These are phyloP conservation scores for Colletotrichum musae DNA, from an alignment of 2,329 filamentous ascomycete species.

Conservation along the genomic window DNA sequence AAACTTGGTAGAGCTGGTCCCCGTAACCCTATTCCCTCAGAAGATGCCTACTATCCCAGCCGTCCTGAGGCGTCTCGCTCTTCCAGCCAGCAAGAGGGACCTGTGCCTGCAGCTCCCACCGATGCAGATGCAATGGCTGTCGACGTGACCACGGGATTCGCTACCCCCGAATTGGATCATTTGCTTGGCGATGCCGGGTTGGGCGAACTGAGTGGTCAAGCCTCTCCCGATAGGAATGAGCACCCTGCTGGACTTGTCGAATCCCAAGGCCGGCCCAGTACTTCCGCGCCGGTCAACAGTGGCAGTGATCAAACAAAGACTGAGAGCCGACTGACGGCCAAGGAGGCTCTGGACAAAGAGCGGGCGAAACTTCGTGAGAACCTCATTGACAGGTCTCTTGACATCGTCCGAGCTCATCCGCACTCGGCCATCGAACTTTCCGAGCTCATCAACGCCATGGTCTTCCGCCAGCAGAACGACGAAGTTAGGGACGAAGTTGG, in stretches of 20 bases:
- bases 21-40: constrained; percentile 76
- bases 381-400: constrained; percentile 90
- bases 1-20: constrained; percentile 69
- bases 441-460: constrained; percentile 85
- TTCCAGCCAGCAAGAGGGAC: constrained; percentile 45
- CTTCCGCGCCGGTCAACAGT: background rate
- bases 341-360: constrained; percentile 85
- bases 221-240: constrained; percentile 46
- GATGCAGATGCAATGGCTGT: constrained; percentile 51
- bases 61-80: constrained; percentile 43
- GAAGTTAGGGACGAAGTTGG: constrained; percentile 80
- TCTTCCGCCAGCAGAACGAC: constrained; percentile 70
- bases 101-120: constrained; percentile 28
- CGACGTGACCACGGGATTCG: constrained; percentile 46
- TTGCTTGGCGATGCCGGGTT: constrained; percentile 44
- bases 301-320: constrained; percentile 44
- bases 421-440: constrained; percentile 92
- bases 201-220: constrained; percentile 44
- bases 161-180: constrained; percentile 44
- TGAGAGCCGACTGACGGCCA: constrained; percentile 60
- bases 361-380: constrained; percentile 80
- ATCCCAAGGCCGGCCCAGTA: constrained; percentile 16
- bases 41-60: constrained; percentile 63
- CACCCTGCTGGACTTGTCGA: constrained; percentile 21
- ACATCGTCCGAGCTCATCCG: constrained; percentile 89